Conservation (phyloP, 2,329 filamentous ascomycete genomes). For the Hyphodiscus sp. region DNA sequence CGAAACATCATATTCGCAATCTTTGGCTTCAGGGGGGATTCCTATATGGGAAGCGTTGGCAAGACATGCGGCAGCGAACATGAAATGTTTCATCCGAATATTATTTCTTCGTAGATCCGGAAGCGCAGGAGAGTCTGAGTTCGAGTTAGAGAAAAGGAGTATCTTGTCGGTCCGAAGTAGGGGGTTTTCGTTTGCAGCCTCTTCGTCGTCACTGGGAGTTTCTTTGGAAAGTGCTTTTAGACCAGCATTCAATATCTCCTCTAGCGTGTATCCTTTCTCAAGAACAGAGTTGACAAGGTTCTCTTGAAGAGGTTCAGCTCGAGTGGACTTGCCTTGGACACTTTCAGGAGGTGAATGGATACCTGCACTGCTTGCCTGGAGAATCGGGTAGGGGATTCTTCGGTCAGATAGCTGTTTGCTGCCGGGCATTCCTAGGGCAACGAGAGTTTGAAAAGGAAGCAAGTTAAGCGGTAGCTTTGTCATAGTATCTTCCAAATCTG, state of each 20-base stretch:
- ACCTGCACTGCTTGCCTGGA: no score
- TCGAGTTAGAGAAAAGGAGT: neutral
- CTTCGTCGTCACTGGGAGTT: no score
- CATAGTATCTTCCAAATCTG: no score
- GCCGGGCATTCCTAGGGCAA: no score
- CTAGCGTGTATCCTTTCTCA: neutral
- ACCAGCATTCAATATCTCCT: conserved; percentile 4
- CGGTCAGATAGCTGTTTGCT: no score
- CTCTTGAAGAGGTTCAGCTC: neutral
- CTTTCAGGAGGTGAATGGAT: neutral
- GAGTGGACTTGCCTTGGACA: neutral
- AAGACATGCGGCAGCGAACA: conserved; percentile 1
- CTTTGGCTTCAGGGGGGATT: no score
- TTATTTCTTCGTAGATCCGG: conserved; percentile 2
- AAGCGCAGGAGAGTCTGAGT: neutral
- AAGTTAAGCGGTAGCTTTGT: no score
- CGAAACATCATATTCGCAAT: no score
- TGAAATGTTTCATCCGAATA: conserved; percentile 2
- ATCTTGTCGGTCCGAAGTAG: neutral
- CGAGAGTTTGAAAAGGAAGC: no score
- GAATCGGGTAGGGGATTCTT: no score
- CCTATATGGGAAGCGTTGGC: neutral
- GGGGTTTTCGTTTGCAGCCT: neutral
- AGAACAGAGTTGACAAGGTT: neutral
- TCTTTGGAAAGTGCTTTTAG: conserved; percentile 1